Conservation (phyloP, 2,329 filamentous ascomycete genomes). For the Dothistroma pini region DNA sequence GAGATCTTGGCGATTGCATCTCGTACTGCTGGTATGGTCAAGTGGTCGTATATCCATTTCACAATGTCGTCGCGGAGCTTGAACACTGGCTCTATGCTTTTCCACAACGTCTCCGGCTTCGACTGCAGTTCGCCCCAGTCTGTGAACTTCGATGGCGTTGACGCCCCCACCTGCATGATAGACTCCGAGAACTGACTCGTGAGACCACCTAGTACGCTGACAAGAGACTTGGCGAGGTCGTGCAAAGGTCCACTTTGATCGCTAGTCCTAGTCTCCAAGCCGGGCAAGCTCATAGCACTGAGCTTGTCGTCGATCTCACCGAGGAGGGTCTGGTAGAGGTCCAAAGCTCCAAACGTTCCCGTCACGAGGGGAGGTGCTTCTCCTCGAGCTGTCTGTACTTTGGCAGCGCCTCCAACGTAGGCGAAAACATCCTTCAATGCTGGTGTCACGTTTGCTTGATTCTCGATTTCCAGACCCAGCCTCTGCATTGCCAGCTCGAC, state of each 20-base stretch:
- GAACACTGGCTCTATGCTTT: slow-evolving; percentile 80
- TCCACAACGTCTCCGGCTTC: slow-evolving; percentile 47
- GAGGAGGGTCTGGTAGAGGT: slow-evolving; percentile 46
- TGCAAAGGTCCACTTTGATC: not conserved
- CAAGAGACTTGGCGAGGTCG: not conserved
- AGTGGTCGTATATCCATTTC: slow-evolving; percentile 33
- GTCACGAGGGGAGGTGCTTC: slow-evolving; percentile 47
- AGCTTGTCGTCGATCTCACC: slow-evolving; percentile 40
- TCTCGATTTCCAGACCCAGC: not conserved
- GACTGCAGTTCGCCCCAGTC: not conserved
- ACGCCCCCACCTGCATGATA: not conserved
- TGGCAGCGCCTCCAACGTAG: slow-evolving; percentile 42
- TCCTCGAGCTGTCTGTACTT: slow-evolving; percentile 23
- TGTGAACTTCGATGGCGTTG: not conserved
- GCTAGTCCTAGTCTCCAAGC: not conserved
- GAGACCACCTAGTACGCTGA: slow-evolving; percentile 12
- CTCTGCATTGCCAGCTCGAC: slow-evolving; percentile 45
- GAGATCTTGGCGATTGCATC: slow-evolving; percentile 7
- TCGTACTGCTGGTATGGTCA: slow-evolving; percentile 4
- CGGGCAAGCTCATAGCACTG: not conserved
- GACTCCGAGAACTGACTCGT: slow-evolving; percentile 41
- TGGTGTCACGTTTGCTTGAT: not conserved
- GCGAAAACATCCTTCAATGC: slow-evolving; percentile 39
- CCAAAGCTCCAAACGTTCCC: slow-evolving; percentile 49
- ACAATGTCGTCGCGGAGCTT: slow-evolving; percentile 85